These are phyloP conservation scores for Aspergillus baeticus DNA, from an alignment of 495 filamentous ascomycete genomes.

Conservation along the genomic window DNA sequence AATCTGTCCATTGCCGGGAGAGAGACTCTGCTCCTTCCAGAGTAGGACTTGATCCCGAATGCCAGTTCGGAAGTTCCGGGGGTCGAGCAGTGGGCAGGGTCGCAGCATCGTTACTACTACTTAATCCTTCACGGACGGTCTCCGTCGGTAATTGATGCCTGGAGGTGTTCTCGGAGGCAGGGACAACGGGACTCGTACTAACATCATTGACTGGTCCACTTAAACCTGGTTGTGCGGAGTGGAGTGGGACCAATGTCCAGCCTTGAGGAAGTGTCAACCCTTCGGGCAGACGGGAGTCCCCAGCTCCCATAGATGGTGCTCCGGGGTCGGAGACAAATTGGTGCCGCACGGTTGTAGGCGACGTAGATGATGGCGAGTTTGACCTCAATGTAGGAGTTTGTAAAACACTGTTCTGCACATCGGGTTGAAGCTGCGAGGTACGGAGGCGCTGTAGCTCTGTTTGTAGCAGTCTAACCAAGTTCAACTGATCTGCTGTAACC, in stretches of 20 bases:
- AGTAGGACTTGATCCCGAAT: constrained; percentile 14
- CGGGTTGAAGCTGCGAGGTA: constrained; percentile 34
- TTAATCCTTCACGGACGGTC: not conserved
- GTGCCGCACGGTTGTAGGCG: constrained; percentile 18
- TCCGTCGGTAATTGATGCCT: not conserved
- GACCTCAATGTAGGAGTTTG: constrained; percentile 20
- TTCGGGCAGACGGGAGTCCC: constrained; percentile 67
- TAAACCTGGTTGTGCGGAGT: constrained; percentile 40
- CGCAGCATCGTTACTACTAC: not conserved
- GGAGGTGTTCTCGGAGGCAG: not conserved
- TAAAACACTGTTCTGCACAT: constrained; percentile 17
- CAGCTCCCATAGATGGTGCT: constrained; percentile 53
- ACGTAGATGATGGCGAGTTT: too few species aligned
- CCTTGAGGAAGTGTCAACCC: constrained; percentile 72
- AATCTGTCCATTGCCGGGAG: constrained; percentile 40
- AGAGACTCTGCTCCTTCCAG: constrained; percentile 23
- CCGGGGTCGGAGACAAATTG: constrained; percentile 34
- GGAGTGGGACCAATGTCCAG: constrained; percentile 72
- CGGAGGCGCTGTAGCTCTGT: constrained; percentile 64
- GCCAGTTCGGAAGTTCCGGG: constrained; percentile 19
- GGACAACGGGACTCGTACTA: constrained; percentile 8
- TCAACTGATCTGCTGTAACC: constrained; percentile 55
- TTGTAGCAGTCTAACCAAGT: constrained; percentile 55
- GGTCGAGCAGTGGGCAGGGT: not conserved
- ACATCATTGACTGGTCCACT: constrained; percentile 1